phyloP scores from a whole-genome alignment of 768 basidiomycete genomes.

The Leccinum variicolor region DNA sequence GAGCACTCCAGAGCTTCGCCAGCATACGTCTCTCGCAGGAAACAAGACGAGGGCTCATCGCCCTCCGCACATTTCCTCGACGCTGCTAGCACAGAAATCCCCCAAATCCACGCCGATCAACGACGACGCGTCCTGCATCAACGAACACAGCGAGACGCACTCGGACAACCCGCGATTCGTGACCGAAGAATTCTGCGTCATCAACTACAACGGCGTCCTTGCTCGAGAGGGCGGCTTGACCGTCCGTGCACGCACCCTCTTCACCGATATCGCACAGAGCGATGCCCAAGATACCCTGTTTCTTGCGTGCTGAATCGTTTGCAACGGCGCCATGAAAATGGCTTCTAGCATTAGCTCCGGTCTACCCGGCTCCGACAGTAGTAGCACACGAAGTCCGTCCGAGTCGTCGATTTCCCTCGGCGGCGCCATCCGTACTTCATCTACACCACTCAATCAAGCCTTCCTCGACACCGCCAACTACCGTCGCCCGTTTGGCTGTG shows the following conservation, averaged over 20 bases:
- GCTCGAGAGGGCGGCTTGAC: conserved; percentile 68
- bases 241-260: conserved; percentile 74
- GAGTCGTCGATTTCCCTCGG: conserved; percentile 44
- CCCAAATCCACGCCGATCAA: too few relatives aligned
- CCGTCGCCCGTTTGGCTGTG: conserved; percentile 93
- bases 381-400: conserved; percentile 48
- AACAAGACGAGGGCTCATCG: too few relatives aligned
- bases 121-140: too few relatives aligned
- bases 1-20: too few relatives aligned
- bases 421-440: conserved; percentile 21
- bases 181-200: conserved; percentile 88
- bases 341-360: conserved; percentile 51
- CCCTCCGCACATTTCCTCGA: too few relatives aligned
- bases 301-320: conserved; percentile 86
- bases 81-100: too few relatives aligned
- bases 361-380: conserved; percentile 35
- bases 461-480: conserved; percentile 46
- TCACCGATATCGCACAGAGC: conserved; percentile 81
- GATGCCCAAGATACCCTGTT: conserved; percentile 86
- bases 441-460: conserved; percentile 26
- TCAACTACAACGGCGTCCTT: conserved; percentile 89
- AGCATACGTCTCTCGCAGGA: too few relatives aligned
- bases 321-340: conserved; percentile 84
- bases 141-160: too few relatives aligned
- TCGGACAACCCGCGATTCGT: conserved; percentile 74